Evolutionary conservation across 75 land plant genomes (phyloP).

Genomic region (Adiantum capillusveneris): DNA sequence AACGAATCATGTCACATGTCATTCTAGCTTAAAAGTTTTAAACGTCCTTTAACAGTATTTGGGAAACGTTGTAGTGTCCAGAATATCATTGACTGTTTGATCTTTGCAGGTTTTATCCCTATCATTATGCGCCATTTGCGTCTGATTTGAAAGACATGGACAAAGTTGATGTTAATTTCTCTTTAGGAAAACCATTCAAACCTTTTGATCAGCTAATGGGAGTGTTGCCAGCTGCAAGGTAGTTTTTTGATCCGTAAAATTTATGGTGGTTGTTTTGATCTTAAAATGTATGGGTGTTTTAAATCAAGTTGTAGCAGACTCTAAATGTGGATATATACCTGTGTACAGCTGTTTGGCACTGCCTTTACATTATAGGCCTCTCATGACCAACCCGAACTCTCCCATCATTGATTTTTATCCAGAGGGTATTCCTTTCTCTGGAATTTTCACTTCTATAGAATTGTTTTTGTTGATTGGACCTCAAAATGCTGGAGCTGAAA

Average conservation of each 20-base stretch:
- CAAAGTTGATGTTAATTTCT: slow-evolving; percentile 72
- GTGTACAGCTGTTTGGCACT: slow-evolving; percentile 61
- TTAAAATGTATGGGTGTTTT: not conserved
- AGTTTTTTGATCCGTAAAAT: not conserved
- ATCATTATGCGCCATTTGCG: slow-evolving; percentile 97
- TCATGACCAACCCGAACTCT: slow-evolving; percentile 80
- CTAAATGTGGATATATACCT: not conserved
- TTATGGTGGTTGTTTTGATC: slow-evolving; percentile 1
- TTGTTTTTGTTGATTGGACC: not conserved
- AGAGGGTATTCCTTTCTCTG: slow-evolving; percentile 28
- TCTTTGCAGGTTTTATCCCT: slow-evolving; percentile 66
- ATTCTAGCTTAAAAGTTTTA: too few relatives aligned
- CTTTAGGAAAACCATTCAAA: slow-evolving; percentile 79
- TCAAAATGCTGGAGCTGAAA: too few relatives aligned
- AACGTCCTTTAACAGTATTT: too few relatives aligned
- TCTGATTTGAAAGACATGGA: slow-evolving; percentile 72
- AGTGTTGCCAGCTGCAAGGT: slow-evolving; percentile 91
- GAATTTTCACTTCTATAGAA: not conserved
- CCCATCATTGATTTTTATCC: slow-evolving; percentile 82
- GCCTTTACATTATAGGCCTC: slow-evolving; percentile 58
- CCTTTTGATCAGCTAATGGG: slow-evolving; percentile 99
- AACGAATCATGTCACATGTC: too few relatives aligned
- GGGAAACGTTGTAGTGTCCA: too few relatives aligned
- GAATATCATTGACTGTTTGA: too few relatives aligned
- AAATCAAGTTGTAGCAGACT: too few relatives aligned